Evolutionary conservation across 495 filamentous ascomycete genomes (phyloP).

Genomic region (Xylaria cubensis): DNA sequence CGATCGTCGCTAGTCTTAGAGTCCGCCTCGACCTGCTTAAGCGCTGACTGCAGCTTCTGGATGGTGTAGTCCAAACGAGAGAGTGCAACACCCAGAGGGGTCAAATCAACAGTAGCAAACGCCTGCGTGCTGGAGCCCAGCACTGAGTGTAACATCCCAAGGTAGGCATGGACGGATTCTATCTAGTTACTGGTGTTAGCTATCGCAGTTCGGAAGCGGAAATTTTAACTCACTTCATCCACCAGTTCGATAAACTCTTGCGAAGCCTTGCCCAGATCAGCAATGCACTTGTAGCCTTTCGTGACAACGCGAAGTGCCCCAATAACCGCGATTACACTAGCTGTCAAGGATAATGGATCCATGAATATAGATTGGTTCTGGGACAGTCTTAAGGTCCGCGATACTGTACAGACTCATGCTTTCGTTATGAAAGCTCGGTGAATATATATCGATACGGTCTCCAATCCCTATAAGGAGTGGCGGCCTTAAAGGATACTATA

Average conservation of each 20-base stretch:
- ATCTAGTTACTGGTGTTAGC: background rate
- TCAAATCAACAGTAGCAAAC: background rate
- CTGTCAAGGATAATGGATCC: conserved; percentile 8
- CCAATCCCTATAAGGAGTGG: background rate
- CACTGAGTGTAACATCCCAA: conserved; percentile 9
- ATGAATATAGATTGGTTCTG: background rate
- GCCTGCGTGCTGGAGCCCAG: background rate
- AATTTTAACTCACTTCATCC: background rate
- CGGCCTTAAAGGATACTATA: background rate
- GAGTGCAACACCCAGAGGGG: background rate
- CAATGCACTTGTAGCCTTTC: background rate
- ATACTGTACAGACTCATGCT: background rate
- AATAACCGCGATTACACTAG: background rate
- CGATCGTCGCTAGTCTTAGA: background rate
- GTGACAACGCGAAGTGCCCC: conserved; percentile 5
- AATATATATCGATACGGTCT: background rate
- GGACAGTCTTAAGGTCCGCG: background rate
- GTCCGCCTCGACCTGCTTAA: background rate
- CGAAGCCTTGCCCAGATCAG: background rate
- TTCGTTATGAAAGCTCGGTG: background rate
- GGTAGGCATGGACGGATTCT: conserved; percentile 1
- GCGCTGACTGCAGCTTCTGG: conserved; percentile 2
- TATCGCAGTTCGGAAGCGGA: background rate
- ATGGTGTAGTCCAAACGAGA: background rate
- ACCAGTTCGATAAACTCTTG: background rate